Base-by-base conservation (phyloP, 441 rosid genomes). In the Macaranga tanarius region DNA sequence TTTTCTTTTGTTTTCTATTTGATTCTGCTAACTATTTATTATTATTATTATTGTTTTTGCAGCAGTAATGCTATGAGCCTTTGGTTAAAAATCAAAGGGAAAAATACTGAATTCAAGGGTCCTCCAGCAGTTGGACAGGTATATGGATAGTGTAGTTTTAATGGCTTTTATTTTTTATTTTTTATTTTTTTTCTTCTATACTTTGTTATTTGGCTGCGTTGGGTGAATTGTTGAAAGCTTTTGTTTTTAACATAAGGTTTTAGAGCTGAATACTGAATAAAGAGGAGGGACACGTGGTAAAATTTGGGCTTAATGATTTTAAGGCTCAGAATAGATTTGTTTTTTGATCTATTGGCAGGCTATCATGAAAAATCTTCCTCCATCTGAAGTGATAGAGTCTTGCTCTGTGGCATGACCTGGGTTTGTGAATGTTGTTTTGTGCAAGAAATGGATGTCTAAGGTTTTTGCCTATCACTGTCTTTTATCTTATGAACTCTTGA, bases 11-110 rank as follows among this genome's bases (percentile, higher is more conserved):
- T 42, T 10, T 28, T 48, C 15, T 31, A n/a, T 65, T 16, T 57
- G 11, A 15, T 50, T 10, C 31, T 11, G 63, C 64, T 66, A 34
- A 26, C 13, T 4, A 28, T 40, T 55, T 44, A n/a, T n/a, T n/a
- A n/a, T n/a, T n/a, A n/a, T n/a, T n/a, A n/a, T n/a, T n/a, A n/a
- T 69, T 17, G 52, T 60, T 69, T 60, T 48, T 73, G 79, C 84
- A 94, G 97, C 76, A 92, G 92, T 72, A 90, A 92, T 83, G 99
- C 99, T 64, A 92, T 94, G 99, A 81, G 93, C 19, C 78, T 92
- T 12, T 94, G 89, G 86, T 76, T 92, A 34, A 82, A 83, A 61
- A 79, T 93, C 2, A 91, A 86, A 86, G 96, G 92, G 62, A 87
- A 86, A 76, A 80, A 73, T 54, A 80, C 84, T 59, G 83, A 75